phyloP scores from a whole-genome alignment of 2,329 filamentous ascomycete species.

The Botryosphaeria dothidea region DNA sequence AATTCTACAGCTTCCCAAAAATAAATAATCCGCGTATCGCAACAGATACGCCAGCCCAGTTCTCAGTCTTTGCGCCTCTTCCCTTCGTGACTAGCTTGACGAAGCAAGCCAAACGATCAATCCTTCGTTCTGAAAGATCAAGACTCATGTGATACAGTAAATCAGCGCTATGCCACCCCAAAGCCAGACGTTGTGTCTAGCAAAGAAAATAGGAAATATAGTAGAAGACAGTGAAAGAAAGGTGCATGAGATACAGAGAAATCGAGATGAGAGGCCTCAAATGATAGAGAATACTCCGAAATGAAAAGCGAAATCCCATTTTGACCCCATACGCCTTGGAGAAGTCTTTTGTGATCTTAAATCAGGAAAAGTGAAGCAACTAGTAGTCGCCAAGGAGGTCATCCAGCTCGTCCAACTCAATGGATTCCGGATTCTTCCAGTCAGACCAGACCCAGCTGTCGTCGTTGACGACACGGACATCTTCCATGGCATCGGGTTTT shows the following conservation, averaged over 20 bases:
- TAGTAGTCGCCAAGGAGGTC: conserved; percentile 77
- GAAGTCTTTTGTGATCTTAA: neutral
- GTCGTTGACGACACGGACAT: conserved; percentile 33
- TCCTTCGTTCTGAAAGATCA: neutral
- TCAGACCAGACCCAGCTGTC: conserved; percentile 41
- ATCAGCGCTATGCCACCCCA: conserved; percentile 11
- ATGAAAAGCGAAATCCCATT: neutral
- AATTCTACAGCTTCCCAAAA: conserved; percentile 3
- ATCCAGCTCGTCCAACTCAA: conserved; percentile 92
- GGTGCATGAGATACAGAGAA: conserved; percentile 17
- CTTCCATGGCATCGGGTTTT: conserved; percentile 27
- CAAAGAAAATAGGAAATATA: conserved; percentile 7
- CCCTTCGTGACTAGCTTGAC: neutral
- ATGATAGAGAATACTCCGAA: neutral
- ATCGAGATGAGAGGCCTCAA: conserved; percentile 9
- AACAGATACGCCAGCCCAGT: neutral
- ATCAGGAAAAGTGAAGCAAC: neutral
- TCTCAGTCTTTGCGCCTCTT: conserved; percentile 3
- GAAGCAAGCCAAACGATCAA: neutral
- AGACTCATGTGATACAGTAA: conserved; percentile 10
- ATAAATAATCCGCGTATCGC: no score
- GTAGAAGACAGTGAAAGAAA: neutral
- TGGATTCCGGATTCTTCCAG: conserved; percentile 75
- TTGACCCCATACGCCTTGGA: conserved; percentile 8
- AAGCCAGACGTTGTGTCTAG: neutral